A percentile compares a stretch with the other conserved stretches of the same genome.
Evolutionary conservation across 768 basidiomycete genomes (phyloP).

Genomic region (Leccinum rimulosum): DNA sequence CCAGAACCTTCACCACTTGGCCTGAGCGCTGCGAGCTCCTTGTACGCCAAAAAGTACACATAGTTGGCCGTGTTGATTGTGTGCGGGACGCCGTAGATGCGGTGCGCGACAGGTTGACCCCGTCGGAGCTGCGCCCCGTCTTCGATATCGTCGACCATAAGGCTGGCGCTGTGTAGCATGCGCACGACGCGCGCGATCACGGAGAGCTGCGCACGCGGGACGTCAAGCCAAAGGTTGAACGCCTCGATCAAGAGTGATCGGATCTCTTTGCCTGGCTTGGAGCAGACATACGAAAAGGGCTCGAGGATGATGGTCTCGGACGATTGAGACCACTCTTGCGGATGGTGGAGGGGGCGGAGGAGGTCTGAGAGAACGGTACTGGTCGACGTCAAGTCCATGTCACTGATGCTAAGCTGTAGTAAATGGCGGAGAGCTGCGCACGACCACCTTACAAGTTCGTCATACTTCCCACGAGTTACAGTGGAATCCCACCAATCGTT

Average conservation of each 20-base stretch:
- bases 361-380: constrained; percentile 11
- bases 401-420: neutral
- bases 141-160: constrained; percentile 96
- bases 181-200: constrained; percentile 81
- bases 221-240: constrained; percentile 90
- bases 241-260: constrained; percentile 84
- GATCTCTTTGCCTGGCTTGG: constrained; percentile 91
- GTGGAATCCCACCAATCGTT: constrained; percentile 41
- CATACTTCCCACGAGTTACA: neutral
- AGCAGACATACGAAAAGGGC: constrained; percentile 81
- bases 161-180: constrained; percentile 93
- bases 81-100: constrained; percentile 94
- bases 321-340: constrained; percentile 36
- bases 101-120: constrained; percentile 87
- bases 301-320: constrained; percentile 56
- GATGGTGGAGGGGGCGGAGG: constrained; percentile 19
- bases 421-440: neutral
- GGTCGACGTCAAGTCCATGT: constrained; percentile 10
- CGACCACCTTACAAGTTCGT: neutral
- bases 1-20: neutral
- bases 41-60: constrained; percentile 91
- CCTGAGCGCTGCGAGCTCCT: constrained; percentile 53
- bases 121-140: constrained; percentile 85
- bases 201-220: constrained; percentile 66
- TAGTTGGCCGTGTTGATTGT: constrained; percentile 98